These are phyloP conservation scores for Monilinia laxa DNA, from an alignment of 2,329 filamentous ascomycete genomes.

Conservation along the genomic window DNA sequence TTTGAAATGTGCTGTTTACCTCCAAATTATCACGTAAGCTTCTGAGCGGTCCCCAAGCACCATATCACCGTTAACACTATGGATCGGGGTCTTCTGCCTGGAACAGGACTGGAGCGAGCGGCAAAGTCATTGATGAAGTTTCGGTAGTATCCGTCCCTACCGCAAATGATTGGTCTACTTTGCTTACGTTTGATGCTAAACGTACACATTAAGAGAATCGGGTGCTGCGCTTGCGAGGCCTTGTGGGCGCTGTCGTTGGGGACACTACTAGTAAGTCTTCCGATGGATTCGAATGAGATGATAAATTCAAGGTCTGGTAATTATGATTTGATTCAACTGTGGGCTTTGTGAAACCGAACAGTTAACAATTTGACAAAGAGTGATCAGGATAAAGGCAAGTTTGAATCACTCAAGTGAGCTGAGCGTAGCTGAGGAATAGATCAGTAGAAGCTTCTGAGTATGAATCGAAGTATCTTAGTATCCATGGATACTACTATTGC, in stretches of 20 bases:
- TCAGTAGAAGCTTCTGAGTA: too few species aligned
- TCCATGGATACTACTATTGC: too few species aligned
- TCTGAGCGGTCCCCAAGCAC: constrained; percentile 28
- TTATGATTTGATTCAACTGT: constrained; percentile 47
- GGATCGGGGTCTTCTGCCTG: constrained; percentile 52
- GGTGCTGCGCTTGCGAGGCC: constrained; percentile 45
- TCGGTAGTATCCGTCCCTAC: constrained; percentile 43
- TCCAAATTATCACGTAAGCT: constrained; percentile 47
- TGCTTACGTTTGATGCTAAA: constrained; percentile 41
- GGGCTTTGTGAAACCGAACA: constrained; percentile 53
- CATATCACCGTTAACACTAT: constrained; percentile 46
- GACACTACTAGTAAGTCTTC: constrained; percentile 47
- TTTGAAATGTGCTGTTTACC: constrained; percentile 50
- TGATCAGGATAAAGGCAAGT: constrained; percentile 12
- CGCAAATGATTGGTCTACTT: constrained; percentile 42
- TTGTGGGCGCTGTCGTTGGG: constrained; percentile 38
- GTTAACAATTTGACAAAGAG: constrained; percentile 39
- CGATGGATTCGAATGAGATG: constrained; percentile 45
- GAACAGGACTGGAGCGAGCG: constrained; percentile 46
- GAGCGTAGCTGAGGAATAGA: not conserved
- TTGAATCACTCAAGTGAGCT: constrained; percentile 19
- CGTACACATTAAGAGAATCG: constrained; percentile 45
- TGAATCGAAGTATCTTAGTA: too few species aligned
- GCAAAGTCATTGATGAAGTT: constrained; percentile 36
- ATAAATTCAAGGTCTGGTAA: constrained; percentile 46